Evolutionary conservation across 1,284 basidiomycete species (phyloP).

Genomic region (Caloboletus firmus): DNA sequence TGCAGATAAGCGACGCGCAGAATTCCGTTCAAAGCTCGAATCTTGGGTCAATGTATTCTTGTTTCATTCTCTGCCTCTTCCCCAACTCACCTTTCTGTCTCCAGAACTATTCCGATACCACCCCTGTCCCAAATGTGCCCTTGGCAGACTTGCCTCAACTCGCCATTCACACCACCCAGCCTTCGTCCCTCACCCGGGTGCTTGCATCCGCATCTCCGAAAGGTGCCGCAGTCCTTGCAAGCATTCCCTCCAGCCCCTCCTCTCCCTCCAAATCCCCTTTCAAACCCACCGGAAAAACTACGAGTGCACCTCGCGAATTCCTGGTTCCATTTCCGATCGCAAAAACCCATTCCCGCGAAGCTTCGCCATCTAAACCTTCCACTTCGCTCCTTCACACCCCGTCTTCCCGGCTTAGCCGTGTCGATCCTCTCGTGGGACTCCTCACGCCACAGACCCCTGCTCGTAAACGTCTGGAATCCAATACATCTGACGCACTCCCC

Average conservation of each 20-base stretch:
- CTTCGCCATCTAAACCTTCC: slow-evolving; percentile 41
- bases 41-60: slow-evolving; percentile 59
- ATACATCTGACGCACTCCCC: slow-evolving; percentile 43
- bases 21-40: slow-evolving; percentile 59
- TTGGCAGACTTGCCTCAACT: slow-evolving; percentile 65
- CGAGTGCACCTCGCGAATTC: slow-evolving; percentile 36
- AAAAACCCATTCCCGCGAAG: slow-evolving; percentile 39
- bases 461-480: slow-evolving; percentile 37
- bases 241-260: slow-evolving; percentile 50
- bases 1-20: slow-evolving; percentile 56
- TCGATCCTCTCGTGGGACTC: slow-evolving; percentile 35
- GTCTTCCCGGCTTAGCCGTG: slow-evolving; percentile 40
- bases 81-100: slow-evolving; percentile 11
- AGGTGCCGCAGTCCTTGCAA: slow-evolving; percentile 42
- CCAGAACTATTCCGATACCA: slow-evolving; percentile 51
- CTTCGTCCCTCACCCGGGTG: slow-evolving; percentile 65
- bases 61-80: not conserved
- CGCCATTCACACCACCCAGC: slow-evolving; percentile 44
- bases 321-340: slow-evolving; percentile 50
- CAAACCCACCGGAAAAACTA: slow-evolving; percentile 35
- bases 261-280: slow-evolving; percentile 45
- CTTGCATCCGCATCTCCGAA: slow-evolving; percentile 74
- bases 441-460: slow-evolving; percentile 53
- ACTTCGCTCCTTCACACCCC: slow-evolving; percentile 57
- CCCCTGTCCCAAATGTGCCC: slow-evolving; percentile 57